Evolutionary conservation across 768 basidiomycete species (phyloP), one percentile per base, ranked within the genome.

Genomic region (Podaxis mareebaensis): DNA sequence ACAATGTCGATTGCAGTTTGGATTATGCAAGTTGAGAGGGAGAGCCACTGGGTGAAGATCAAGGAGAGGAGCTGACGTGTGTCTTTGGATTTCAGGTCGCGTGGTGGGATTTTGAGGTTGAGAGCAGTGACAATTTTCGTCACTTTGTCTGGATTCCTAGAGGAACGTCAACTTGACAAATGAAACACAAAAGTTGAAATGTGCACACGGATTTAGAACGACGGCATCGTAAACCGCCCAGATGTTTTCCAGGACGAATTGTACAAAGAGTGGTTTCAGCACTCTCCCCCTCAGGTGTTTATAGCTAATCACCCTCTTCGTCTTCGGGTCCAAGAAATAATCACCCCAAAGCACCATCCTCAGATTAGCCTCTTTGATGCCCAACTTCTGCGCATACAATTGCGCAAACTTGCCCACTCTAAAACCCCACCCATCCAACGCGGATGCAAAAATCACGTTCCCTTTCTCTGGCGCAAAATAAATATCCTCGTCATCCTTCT

Each of bases 381-480:
- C 92, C 12, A 99, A 83, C 74, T 96, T 98, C 42, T 85, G 81
- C 0, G 93, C 91, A 74, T 95, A 99, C 8, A 99, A 79, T 71
- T 95, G 89, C 0, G 97, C 95, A 70, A 99, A 99, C 72, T 93
- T 93, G 51, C 90, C 88, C 7, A 98, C 82, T 49, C 96, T 85
- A 78, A 99, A 99, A 0, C 96, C 97, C 96, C 96, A 99, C 3
- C 96, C 95, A 67, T 98, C 95, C 61, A 98, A 86, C 3, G 96
- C 97, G 33, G 92, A 95, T 0, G 96, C 92, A 72, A 99, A 99
- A 36, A 99, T 83, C 49, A 99, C 97, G 71, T 98, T 99, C 20
- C 97, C 97, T 57, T 86, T 85, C 71, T 95, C 93, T 0, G 97
- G 97, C 0, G 95, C 92, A 68, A 99, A 99, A 76, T 99, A 99